phyloP scores from a whole-genome alignment of 78 protist species.

The Bodo saltans region DNA sequence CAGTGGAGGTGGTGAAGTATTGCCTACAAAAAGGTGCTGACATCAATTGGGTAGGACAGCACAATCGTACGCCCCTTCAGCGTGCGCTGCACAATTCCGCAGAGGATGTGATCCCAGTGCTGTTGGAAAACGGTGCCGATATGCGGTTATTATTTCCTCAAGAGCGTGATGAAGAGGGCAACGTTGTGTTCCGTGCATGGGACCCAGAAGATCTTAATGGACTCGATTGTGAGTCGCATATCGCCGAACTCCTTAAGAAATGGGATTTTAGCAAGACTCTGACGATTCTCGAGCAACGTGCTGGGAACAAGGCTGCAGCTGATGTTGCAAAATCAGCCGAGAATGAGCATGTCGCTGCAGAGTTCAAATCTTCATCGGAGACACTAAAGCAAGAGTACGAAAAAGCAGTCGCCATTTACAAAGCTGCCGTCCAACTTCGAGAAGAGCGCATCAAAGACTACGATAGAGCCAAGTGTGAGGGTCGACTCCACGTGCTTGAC shows the following conservation, averaged over 20 bases:
- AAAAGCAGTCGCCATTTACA: not conserved
- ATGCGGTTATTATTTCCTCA: not conserved
- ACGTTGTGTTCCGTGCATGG: not conserved
- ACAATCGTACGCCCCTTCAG: not conserved
- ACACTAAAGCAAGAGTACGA: not conserved
- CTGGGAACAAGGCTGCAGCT: not conserved
- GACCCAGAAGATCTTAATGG: not conserved
- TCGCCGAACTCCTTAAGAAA: not conserved
- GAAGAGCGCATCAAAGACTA: constrained; percentile 6
- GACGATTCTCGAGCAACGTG: not conserved
- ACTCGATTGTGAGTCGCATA: not conserved
- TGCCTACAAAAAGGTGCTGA: not conserved
- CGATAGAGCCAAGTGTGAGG: constrained; percentile 1
- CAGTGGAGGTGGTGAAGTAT: not conserved
- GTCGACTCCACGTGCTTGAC: not conserved
- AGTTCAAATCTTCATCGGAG: not conserved
- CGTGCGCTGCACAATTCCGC: not conserved
- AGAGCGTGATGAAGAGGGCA: constrained; percentile 1
- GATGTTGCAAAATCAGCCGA: not conserved
- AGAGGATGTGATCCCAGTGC: not conserved
- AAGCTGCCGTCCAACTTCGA: not conserved
- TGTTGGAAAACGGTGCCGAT: constrained; percentile 14
- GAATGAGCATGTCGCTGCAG: not conserved
- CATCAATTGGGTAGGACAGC: not conserved
- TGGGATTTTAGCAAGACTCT: constrained; percentile 8